Evolutionary conservation across 164 flowering plant species (phyloP), one percentile per base, ranked within the genome.

Genomic region (Kalanchoe fedtschenkoi): DNA sequence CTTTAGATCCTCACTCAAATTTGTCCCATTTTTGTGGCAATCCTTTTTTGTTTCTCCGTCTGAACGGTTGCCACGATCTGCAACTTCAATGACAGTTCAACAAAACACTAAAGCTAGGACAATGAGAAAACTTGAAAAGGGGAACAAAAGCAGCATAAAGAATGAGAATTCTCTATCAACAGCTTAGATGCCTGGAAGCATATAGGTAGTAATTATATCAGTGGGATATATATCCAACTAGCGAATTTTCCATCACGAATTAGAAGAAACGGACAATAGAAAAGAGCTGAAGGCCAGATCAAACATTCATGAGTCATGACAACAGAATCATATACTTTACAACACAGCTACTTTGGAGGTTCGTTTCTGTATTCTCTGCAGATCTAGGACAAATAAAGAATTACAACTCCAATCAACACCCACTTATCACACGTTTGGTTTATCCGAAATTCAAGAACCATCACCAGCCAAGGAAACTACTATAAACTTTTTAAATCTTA

Each of bases 221-320:
- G 56, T 29, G 32, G 56, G 28, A 51, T 26, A 47, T 2, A 26
- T 13, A 17, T 26, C 30, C 56, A 51, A 51, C 56, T 24, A 51
- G 56, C 10, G 56, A 51, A 51, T 24, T 11, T 16, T 51, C n/a
- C 56, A 51, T 51, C 56, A 51, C 30, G 26, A 51, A 51, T 47
- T 24, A 51, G 32, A 32, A 51, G 24, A 22, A 11, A 37, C 8
- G 11, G 11, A 37, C 39, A 37, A 37, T 37, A 2, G 39, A 24
- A 51, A 51, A 51, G 56, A 13, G 30, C 56, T 51, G 11, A 51
- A 10, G 28, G 56, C 56, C 16, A n/a, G 56, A 10, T 51, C 14
- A 10, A 51, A 7, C 30, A 10, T 51, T 51, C 17, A 15, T 51
- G 56, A 11, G 17, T 51, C 30, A 28, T 51, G 56, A 51, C 56